These are phyloP conservation scores for Fusarium xylarioides DNA, from an alignment of 2,329 filamentous ascomycete species.

Conservation along the genomic window DNA sequence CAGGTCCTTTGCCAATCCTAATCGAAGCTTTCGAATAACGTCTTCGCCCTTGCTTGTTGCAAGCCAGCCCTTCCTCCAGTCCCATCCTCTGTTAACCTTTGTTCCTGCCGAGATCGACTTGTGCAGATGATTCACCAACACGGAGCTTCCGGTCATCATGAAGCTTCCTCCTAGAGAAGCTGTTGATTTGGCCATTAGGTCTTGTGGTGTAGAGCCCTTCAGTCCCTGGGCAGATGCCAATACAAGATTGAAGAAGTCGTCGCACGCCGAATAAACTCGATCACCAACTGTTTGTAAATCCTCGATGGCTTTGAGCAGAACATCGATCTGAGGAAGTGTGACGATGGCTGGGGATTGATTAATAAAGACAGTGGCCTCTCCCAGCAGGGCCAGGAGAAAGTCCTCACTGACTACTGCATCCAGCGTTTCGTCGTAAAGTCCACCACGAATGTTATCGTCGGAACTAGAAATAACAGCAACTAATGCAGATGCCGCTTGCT, in stretches of 20 bases:
- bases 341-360: constrained; percentile 66
- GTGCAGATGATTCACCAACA: constrained; percentile 71
- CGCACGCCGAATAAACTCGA: constrained; percentile 76
- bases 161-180: constrained; percentile 67
- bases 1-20: constrained; percentile 79
- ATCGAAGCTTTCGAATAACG: constrained; percentile 75
- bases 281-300: constrained; percentile 79
- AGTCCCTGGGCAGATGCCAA: constrained; percentile 73
- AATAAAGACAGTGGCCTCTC: constrained; percentile 83
- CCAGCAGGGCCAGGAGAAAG: constrained; percentile 82
- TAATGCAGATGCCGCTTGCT: constrained; percentile 76
- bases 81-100: constrained; percentile 72
- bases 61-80: constrained; percentile 83
- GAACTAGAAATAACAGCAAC: constrained; percentile 86
- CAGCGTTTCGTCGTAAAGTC: constrained; percentile 82
- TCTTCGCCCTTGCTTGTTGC: constrained; percentile 70
- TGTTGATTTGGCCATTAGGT: constrained; percentile 70
- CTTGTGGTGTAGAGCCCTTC: constrained; percentile 70
- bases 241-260: constrained; percentile 81
- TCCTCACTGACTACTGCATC: constrained; percentile 90
- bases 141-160: constrained; percentile 77
- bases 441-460: constrained; percentile 89
- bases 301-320: constrained; percentile 79
- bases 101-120: constrained; percentile 66
- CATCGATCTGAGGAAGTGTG: constrained; percentile 76